These are phyloP conservation scores for Blastomyces gilchristii DNA, from an alignment of 2,329 filamentous ascomycete species.

Conservation along the genomic window DNA sequence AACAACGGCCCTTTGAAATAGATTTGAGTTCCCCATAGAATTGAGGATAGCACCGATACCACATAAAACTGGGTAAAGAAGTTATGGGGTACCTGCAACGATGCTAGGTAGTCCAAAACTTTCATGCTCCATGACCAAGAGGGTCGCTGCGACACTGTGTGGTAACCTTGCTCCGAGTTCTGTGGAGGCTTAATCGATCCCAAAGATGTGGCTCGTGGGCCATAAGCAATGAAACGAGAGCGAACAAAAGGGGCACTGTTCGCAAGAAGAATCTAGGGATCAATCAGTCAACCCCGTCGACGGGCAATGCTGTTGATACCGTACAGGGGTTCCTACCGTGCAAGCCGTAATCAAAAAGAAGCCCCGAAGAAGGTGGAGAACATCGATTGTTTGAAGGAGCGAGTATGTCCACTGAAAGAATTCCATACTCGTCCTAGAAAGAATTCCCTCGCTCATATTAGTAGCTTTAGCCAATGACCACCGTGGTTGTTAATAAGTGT, in stretches of 20 bases:
- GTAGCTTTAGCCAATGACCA: background rate
- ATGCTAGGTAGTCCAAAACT: slow-evolving; percentile 43
- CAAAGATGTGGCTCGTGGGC: slow-evolving; percentile 39
- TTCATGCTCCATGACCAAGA: slow-evolving; percentile 10
- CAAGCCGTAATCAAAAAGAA: slow-evolving; percentile 7
- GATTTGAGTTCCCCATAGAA: slow-evolving; percentile 64
- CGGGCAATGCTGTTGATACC: background rate
- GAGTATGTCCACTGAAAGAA: background rate
- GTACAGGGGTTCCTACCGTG: slow-evolving; percentile 1
- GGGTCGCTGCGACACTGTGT: slow-evolving; percentile 6
- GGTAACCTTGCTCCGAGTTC: background rate
- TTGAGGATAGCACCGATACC: slow-evolving; percentile 55
- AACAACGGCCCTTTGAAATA: slow-evolving; percentile 46
- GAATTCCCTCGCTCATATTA: background rate
- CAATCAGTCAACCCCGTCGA: background rate
- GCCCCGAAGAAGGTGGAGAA: slow-evolving; percentile 3
- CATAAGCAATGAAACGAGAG: slow-evolving; percentile 50
- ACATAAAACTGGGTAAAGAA: slow-evolving; percentile 89
- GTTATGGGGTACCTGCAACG: slow-evolving; percentile 63
- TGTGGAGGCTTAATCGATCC: slow-evolving; percentile 7
- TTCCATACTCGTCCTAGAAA: background rate
- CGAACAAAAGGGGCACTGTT: slow-evolving; percentile 43
- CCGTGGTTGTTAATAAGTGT: background rate
- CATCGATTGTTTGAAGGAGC: background rate
- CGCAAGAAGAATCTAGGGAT: slow-evolving; percentile 39